Conservation (phyloP, 2,329 filamentous ascomycete species). For the Trematosphaeria pertusa region DNA sequence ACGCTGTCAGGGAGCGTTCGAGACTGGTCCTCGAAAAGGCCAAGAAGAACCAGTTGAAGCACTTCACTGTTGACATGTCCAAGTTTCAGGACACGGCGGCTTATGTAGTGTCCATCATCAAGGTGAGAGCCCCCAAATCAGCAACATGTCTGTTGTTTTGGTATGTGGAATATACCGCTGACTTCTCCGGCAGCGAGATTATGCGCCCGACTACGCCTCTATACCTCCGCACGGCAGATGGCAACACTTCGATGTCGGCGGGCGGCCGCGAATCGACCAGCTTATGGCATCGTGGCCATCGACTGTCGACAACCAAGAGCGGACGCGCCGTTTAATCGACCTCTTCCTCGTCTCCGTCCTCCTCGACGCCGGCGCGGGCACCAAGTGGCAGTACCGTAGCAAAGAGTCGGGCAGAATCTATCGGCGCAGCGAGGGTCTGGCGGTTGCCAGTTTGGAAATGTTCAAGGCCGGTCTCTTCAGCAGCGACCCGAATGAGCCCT, state of each 20-base stretch:
- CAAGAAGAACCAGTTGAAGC: slow-evolving; percentile 75
- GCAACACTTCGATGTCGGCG: slow-evolving; percentile 85
- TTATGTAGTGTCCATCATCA: slow-evolving; percentile 93
- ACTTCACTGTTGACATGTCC: slow-evolving; percentile 87
- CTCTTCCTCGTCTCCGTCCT: slow-evolving; percentile 82
- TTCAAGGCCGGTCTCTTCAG: slow-evolving; percentile 93
- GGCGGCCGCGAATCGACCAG: slow-evolving; percentile 74
- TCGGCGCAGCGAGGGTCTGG: slow-evolving; percentile 85
- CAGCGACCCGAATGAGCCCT: slow-evolving; percentile 78
- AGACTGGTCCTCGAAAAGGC: slow-evolving; percentile 78
- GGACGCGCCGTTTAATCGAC: slow-evolving; percentile 77
- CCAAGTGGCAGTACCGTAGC: slow-evolving; percentile 90
- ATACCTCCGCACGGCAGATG: slow-evolving; percentile 90
- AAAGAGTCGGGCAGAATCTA: slow-evolving; percentile 85
- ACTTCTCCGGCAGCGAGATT: slow-evolving; percentile 65
- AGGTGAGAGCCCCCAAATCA: slow-evolving; percentile 63
- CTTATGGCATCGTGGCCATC: slow-evolving; percentile 73
- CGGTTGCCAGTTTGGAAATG: slow-evolving; percentile 82
- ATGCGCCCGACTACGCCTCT: slow-evolving; percentile 68
- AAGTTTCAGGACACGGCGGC: slow-evolving; percentile 84
- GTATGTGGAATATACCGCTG: no score
- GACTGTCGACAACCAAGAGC: slow-evolving; percentile 73
- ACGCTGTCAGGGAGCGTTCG: slow-evolving; percentile 83
- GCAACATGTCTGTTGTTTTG: no score
- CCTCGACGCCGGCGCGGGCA: slow-evolving; percentile 87